These are phyloP conservation scores for Cyanodermella asteris DNA, from an alignment of 2,329 filamentous ascomycete species.

Conservation along the genomic window DNA sequence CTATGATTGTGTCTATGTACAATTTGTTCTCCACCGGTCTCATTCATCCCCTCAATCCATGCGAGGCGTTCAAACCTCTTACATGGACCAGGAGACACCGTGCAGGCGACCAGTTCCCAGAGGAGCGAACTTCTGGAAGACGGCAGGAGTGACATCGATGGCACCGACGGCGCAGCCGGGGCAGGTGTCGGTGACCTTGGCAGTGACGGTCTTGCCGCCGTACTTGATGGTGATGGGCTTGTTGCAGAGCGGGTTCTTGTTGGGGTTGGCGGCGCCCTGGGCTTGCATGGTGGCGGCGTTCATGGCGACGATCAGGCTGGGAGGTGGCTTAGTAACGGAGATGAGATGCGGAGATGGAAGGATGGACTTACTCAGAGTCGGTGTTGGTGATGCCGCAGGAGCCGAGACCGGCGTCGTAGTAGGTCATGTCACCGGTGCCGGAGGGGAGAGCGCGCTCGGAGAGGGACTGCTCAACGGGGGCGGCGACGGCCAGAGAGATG, in stretches of 20 bases:
- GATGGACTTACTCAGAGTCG: constrained; percentile 2
- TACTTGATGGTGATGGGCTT: constrained; percentile 3
- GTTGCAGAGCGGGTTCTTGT: constrained; percentile 4
- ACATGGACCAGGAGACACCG: no score
- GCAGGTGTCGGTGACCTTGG: constrained; percentile 4
- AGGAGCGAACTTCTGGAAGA: constrained; percentile 5
- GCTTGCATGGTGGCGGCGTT: constrained; percentile 1
- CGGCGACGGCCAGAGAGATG: no score
- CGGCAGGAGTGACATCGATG: constrained; percentile 3
- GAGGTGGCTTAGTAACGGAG: no score
- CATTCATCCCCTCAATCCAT: no score
- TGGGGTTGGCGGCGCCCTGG: constrained; percentile 3
- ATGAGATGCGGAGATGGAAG: no score
- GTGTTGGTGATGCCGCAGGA: constrained; percentile 1
- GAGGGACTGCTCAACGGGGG: no score
- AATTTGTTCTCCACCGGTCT: no score
- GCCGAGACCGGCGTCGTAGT: constrained; percentile 3
- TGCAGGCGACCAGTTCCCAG: no score
- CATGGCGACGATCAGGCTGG: no score
- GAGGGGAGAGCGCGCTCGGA: not conserved
- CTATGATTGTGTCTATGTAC: no score
- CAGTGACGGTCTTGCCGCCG: not conserved
- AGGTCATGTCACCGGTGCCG: constrained; percentile 5
- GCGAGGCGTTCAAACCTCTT: no score
- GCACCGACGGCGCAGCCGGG: constrained; percentile 1